phyloP scores from a whole-genome alignment of 176 grass and related monocot genomes.

The Hordeum vulgare region DNA sequence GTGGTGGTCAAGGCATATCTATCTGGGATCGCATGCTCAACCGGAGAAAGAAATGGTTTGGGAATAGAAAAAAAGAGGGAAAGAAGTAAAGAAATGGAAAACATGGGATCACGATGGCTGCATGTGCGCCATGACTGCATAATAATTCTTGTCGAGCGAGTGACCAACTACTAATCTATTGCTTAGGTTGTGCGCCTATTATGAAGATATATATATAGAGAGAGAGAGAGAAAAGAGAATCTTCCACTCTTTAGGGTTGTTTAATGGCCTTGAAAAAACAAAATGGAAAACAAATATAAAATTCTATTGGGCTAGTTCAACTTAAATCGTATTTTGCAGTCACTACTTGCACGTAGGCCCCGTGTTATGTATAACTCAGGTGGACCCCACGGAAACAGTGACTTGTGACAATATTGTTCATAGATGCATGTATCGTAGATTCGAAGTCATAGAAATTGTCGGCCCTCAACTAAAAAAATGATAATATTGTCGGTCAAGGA shows the following conservation, averaged over 20 bases:
- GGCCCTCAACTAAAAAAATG: not conserved
- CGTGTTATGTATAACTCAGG: not conserved
- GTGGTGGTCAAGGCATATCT: not conserved
- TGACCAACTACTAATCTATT: not conserved
- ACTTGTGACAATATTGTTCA: not conserved
- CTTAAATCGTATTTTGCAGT: not conserved
- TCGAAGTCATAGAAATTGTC: not conserved
- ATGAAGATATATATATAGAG: not conserved
- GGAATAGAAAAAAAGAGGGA: not conserved
- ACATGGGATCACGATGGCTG: slow-evolving; percentile 45
- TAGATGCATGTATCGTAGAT: not conserved
- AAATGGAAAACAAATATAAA: not conserved
- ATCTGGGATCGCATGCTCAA: slow-evolving; percentile 14
- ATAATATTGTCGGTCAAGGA: not conserved
- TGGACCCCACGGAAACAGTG: not conserved
- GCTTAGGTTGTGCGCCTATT: not conserved
- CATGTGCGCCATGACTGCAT: slow-evolving; percentile 24
- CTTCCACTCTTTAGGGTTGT: slow-evolving; percentile 4
- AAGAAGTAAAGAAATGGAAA: not conserved
- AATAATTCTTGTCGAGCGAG: not conserved
- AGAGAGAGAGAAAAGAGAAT: not conserved
- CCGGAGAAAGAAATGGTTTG: not conserved
- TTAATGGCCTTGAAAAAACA: not conserved
- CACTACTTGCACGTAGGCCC: not conserved
- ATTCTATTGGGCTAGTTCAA: not conserved